Evolutionary conservation across 140 eudicot genomes (phyloP).

Genomic region (Ambrosia hybrid): DNA sequence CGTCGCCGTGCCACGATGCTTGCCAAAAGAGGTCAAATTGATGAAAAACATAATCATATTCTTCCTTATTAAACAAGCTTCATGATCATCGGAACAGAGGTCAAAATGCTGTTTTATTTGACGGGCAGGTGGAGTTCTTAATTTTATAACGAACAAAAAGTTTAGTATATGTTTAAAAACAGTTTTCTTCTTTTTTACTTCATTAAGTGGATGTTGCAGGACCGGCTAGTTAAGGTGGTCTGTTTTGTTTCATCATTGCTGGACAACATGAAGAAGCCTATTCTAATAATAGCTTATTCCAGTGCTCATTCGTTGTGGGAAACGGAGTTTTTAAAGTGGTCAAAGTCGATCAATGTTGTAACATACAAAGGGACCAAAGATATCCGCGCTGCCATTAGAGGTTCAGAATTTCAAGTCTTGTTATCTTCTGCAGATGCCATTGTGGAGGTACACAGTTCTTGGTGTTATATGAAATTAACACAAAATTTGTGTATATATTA

Average conservation of each 20-base stretch:
- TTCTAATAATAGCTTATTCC: slow-evolving; percentile 34
- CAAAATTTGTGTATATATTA: not conserved
- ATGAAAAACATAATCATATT: slow-evolving; percentile 16
- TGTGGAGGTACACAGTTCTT: slow-evolving; percentile 34
- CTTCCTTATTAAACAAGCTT: slow-evolving; percentile 46
- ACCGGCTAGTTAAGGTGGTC: slow-evolving; percentile 37
- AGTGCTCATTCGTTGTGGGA: slow-evolving; percentile 40
- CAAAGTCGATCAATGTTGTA: slow-evolving; percentile 29
- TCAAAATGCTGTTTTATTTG: slow-evolving; percentile 39
- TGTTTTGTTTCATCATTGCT: slow-evolving; percentile 36
- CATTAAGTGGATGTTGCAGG: slow-evolving; percentile 31
- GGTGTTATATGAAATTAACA: not conserved
- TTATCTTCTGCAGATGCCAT: slow-evolving; percentile 36
- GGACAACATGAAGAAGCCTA: slow-evolving; percentile 30
- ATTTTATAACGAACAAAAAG: not conserved
- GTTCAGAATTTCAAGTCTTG: slow-evolving; percentile 41
- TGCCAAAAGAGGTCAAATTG: not conserved
- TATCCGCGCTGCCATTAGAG: slow-evolving; percentile 31
- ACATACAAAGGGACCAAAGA: slow-evolving; percentile 42
- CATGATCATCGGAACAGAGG: slow-evolving; percentile 35
- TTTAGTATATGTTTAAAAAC: not conserved
- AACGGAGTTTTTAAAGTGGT: slow-evolving; percentile 41
- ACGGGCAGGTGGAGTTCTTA: slow-evolving; percentile 22
- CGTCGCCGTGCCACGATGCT: not conserved
- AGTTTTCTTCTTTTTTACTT: no score